A percentile compares a stretch with the other conserved stretches of the same genome.
Evolutionary conservation across 192 early-diverging fungal species (phyloP).

Genomic region (Rhizoclosmatium sp.): DNA sequence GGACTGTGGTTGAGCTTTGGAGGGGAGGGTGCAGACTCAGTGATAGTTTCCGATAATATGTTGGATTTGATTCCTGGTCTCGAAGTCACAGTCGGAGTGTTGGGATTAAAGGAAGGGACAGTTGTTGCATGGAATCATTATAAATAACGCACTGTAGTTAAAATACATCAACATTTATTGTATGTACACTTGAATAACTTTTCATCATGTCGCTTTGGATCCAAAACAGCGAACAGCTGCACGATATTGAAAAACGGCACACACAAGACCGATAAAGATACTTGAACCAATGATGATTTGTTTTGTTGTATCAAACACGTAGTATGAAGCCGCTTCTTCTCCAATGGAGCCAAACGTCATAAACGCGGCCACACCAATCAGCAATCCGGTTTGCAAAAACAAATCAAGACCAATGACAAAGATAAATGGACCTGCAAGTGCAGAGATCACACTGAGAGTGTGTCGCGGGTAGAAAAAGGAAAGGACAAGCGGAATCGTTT

Average conservation of each 20-base stretch:
- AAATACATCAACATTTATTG: neutral
- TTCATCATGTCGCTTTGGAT: neutral
- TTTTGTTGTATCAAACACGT: slow-evolving; percentile 25
- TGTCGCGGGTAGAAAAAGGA: slow-evolving; percentile 11
- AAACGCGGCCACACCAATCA: slow-evolving; percentile 17
- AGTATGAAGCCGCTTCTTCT: neutral
- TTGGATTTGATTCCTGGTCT: slow-evolving; percentile 29
- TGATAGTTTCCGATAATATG: slow-evolving; percentile 25
- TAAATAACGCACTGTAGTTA: neutral
- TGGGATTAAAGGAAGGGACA: slow-evolving; percentile 9
- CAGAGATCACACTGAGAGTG: neutral
- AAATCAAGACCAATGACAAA: slow-evolving; percentile 22
- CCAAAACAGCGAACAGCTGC: neutral
- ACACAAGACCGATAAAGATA: slow-evolving; percentile 1
- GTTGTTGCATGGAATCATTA: neutral
- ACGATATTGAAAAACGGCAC: slow-evolving; percentile 17
- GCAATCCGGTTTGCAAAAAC: neutral
- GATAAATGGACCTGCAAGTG: slow-evolving; percentile 1
- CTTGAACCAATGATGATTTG: slow-evolving; percentile 4
- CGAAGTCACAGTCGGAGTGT: neutral
- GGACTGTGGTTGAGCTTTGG: slow-evolving; percentile 27
- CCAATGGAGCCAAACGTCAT: neutral
- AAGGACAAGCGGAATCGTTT: neutral
- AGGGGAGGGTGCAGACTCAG: neutral
- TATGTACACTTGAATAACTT: neutral